phyloP scores from a whole-genome alignment of 345 rosid genomes.

The Cardiospermum halicacabum region DNA sequence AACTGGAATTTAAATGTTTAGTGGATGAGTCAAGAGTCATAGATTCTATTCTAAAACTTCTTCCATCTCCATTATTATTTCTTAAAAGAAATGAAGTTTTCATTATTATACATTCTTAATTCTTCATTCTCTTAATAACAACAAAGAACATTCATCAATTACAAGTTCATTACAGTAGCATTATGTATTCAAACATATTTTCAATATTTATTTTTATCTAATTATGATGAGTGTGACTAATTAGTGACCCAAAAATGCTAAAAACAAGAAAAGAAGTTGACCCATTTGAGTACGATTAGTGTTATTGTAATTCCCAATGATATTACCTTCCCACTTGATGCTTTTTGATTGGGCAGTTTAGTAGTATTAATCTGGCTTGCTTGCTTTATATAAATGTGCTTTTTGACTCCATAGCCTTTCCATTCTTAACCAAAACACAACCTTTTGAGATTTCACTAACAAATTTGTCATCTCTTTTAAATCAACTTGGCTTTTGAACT shows the following conservation, averaged over 20 bases:
- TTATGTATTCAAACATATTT: too few relatives aligned
- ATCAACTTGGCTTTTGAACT: slow-evolving; percentile 6
- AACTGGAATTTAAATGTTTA: slow-evolving; percentile 28
- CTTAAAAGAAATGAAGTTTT: slow-evolving; percentile 25
- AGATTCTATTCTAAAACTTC: too few relatives aligned
- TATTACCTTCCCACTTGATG: slow-evolving; percentile 23
- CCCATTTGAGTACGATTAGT: slow-evolving; percentile 31
- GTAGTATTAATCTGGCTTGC: slow-evolving; percentile 16
- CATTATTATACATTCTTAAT: neutral
- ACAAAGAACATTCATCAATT: too few relatives aligned
- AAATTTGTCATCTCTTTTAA: slow-evolving; percentile 18
- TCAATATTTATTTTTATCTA: too few relatives aligned
- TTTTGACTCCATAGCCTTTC: slow-evolving; percentile 39
- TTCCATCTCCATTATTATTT: too few relatives aligned
- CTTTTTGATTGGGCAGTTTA: slow-evolving; percentile 32
- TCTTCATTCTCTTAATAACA: too few relatives aligned
- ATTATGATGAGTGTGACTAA: slow-evolving; percentile 17
- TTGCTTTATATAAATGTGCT: slow-evolving; percentile 34
- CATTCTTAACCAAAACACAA: neutral
- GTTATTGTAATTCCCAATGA: slow-evolving; percentile 51
- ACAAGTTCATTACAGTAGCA: slow-evolving; percentile 5
- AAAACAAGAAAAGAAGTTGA: slow-evolving; percentile 29
- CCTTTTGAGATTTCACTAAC: slow-evolving; percentile 25
- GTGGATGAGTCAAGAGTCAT: slow-evolving; percentile 61
- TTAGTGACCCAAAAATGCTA: slow-evolving; percentile 24